Evolutionary conservation across 495 filamentous ascomycete genomes (phyloP).

Genomic region (Penicillium atrosanguineum): DNA sequence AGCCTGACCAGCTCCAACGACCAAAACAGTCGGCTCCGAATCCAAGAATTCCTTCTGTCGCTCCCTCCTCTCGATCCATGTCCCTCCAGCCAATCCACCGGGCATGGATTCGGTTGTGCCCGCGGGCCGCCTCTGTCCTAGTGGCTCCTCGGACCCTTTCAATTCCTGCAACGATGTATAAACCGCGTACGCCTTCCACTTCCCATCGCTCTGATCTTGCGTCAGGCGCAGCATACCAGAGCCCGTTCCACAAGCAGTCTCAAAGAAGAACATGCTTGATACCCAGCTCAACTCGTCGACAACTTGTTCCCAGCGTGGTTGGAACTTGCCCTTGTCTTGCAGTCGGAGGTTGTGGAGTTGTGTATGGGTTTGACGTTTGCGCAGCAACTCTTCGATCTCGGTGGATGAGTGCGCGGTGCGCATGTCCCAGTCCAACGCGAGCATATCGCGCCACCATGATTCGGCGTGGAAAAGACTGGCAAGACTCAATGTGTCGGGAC

Average conservation of each 20-base stretch:
- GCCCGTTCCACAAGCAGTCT: conserved; percentile 53
- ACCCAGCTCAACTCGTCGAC: conserved; percentile 51
- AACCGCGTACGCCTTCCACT: conserved; percentile 65
- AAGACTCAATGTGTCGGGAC: conserved; percentile 14
- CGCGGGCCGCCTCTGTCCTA: conserved; percentile 41
- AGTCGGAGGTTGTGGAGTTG: conserved; percentile 34
- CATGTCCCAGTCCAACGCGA: conserved; percentile 58
- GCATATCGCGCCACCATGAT: conserved; percentile 64
- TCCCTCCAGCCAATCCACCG: conserved; percentile 55
- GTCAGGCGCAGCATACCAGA: conserved; percentile 56
- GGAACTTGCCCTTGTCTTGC: conserved; percentile 41
- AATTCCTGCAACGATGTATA: conserved; percentile 59
- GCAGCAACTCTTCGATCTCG: conserved; percentile 49
- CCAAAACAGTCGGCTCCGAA: conserved; percentile 60
- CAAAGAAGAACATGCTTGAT: conserved; percentile 50
- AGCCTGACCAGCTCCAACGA: conserved; percentile 60
- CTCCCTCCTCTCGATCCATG: conserved; percentile 64
- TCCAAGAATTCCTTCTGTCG: conserved; percentile 55
- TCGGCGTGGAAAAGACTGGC: conserved; percentile 49
- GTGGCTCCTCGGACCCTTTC: conserved; percentile 49
- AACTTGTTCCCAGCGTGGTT: conserved; percentile 36
- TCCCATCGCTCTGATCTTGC: conserved; percentile 37
- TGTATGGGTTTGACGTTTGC: conserved; percentile 34
- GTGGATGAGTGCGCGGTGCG: conserved; percentile 49
- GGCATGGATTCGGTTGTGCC: conserved; percentile 61